Conservation (phyloP, 2,329 filamentous ascomycete genomes). For the Teratosphaeria gauchensis region DNA sequence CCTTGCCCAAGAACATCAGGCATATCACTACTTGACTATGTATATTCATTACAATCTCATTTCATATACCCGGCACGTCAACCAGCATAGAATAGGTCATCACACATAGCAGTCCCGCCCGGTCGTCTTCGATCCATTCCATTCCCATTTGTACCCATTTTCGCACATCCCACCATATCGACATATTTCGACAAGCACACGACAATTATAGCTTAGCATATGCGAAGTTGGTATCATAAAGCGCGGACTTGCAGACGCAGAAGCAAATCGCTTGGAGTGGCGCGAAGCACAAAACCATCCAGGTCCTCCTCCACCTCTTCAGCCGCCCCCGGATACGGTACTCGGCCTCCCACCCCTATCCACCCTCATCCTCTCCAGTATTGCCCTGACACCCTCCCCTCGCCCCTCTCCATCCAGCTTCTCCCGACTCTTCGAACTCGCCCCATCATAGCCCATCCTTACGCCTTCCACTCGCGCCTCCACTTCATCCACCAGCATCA, state of each 20-base stretch:
- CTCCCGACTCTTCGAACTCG: slow-evolving; percentile 28
- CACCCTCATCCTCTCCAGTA: slow-evolving; percentile 32
- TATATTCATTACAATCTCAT: no score
- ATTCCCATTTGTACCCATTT: neutral
- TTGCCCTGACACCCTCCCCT: slow-evolving; percentile 21
- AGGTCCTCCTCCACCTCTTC: neutral
- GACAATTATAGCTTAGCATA: neutral
- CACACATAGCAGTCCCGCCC: neutral
- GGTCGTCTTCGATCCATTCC: neutral
- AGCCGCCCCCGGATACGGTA: neutral
- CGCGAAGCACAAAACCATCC: no score
- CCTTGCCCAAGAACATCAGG: no score
- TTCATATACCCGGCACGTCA: no score
- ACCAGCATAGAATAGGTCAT: neutral
- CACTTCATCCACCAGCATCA: slow-evolving; percentile 34
- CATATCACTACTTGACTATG: no score
- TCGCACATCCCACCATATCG: neutral
- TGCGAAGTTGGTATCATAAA: neutral
- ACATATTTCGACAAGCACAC: neutral
- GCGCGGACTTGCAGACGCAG: neutral
- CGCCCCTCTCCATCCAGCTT: neutral
- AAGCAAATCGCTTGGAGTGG: neutral
- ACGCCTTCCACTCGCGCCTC: slow-evolving; percentile 15
- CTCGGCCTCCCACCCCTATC: slow-evolving; percentile 9
- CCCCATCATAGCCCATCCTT: slow-evolving; percentile 22